Conservation (phyloP, 768 basidiomycete genomes). For the Tephrocybe sp. region DNA sequence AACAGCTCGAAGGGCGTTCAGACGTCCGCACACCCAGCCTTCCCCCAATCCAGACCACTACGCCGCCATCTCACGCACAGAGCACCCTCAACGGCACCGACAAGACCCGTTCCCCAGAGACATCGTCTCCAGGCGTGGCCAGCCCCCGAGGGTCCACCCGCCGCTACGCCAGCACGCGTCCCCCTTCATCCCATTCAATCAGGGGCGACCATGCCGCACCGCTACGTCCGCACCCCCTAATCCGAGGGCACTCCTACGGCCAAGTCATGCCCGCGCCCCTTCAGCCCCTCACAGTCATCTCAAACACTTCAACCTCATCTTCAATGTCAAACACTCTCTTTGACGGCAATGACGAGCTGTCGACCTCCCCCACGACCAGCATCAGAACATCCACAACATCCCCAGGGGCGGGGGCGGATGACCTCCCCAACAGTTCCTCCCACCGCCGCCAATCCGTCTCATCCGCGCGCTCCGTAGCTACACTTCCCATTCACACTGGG, state of each 20-base stretch:
- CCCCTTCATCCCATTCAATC: constrained; percentile 65
- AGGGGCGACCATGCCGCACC: constrained; percentile 24
- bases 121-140: constrained; percentile 21
- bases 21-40: constrained; percentile 16
- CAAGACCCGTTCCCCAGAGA: not conserved
- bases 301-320: constrained; percentile 44
- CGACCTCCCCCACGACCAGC: constrained; percentile 34
- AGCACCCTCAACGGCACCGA: constrained; percentile 1
- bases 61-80: constrained; percentile 2
- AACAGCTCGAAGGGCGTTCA: constrained; percentile 8
- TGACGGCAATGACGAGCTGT: constrained; percentile 23
- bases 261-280: constrained; percentile 51
- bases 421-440: constrained; percentile 32
- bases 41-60: constrained; percentile 16
- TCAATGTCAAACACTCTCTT: constrained; percentile 33
- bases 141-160: constrained; percentile 34
- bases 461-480: constrained; percentile 58
- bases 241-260: constrained; percentile 71
- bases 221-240: constrained; percentile 74
- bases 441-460: constrained; percentile 47
- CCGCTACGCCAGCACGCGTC: constrained; percentile 50
- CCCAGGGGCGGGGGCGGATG: constrained; percentile 21
- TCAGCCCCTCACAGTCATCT: constrained; percentile 60
- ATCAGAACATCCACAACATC: constrained; percentile 28
- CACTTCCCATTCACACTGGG: constrained; percentile 47